These are phyloP conservation scores for Fusarium musae DNA, from an alignment of 2,329 filamentous ascomycete species.

Conservation along the genomic window DNA sequence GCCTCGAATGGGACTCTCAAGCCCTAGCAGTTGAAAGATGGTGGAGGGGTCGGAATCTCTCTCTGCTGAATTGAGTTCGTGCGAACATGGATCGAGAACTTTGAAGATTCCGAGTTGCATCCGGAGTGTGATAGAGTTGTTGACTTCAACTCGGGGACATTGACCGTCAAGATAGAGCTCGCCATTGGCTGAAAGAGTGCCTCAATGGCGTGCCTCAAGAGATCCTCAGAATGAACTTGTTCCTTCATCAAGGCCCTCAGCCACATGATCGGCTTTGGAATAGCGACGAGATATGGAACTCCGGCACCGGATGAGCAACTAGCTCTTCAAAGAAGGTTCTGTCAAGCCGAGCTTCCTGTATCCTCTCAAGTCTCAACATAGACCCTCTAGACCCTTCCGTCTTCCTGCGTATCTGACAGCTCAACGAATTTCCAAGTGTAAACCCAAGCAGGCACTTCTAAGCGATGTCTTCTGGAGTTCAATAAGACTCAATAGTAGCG, in stretches of 20 bases:
- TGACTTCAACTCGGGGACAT: not conserved
- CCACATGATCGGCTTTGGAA: not conserved
- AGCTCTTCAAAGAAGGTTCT: not conserved
- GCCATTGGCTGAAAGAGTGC: constrained; percentile 11
- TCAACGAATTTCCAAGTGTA: constrained; percentile 24
- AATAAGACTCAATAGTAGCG: constrained; percentile 16
- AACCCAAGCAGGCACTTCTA: constrained; percentile 24
- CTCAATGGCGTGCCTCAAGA: not conserved
- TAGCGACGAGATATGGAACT: not conserved
- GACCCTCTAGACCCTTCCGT: not conserved
- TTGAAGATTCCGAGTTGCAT: not conserved
- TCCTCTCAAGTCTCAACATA: not conserved
- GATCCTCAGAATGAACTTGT: not conserved
- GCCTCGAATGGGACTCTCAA: constrained; percentile 2
- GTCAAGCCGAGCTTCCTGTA: constrained; percentile 1
- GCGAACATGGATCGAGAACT: not conserved
- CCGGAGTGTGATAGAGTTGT: constrained; percentile 2
- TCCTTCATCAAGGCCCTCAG: not conserved
- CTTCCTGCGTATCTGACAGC: constrained; percentile 23
- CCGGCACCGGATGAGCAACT: constrained; percentile 25
- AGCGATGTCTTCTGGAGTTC: constrained; percentile 2
- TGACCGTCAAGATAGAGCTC: not conserved
- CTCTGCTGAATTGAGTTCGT: constrained; percentile 23
- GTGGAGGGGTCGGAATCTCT: constrained; percentile 16
- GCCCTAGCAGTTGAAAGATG: constrained; percentile 2